These are phyloP conservation scores for Acanthamoeba lenticulata DNA, from an alignment of 208 protist genomes.

Conservation along the genomic window DNA sequence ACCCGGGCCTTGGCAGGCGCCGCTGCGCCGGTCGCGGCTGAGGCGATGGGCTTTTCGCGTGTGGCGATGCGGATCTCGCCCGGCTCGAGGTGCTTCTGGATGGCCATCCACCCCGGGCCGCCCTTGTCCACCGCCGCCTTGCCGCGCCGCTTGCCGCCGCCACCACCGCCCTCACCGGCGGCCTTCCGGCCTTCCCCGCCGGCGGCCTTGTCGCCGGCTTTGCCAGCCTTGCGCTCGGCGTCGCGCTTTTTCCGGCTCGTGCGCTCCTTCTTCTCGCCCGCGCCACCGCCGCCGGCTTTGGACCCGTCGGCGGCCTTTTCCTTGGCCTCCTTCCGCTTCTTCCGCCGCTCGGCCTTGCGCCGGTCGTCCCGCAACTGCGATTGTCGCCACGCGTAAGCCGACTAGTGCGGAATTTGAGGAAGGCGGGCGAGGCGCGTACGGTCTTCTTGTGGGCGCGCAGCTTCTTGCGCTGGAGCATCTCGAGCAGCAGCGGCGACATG, in stretches of 20 bases:
- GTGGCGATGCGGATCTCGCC: conserved; percentile 3
- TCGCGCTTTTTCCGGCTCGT: neutral
- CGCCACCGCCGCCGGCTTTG: neutral
- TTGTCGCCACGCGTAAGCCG: neutral
- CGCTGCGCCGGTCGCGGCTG: neutral
- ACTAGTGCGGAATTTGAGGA: neutral
- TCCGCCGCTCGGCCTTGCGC: neutral
- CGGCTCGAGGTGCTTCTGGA: conserved; percentile 62
- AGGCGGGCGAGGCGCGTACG: neutral
- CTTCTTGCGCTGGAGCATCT: conserved; percentile 6
- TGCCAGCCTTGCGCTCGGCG: neutral
- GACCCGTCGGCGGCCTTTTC: conserved; percentile 22
- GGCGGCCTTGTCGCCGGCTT: neutral
- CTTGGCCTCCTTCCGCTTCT: conserved; percentile 50
- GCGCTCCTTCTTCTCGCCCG: neutral
- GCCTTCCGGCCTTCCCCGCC: neutral
- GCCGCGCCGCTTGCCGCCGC: neutral
- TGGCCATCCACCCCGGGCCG: neutral
- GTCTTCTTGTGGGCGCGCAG: neutral
- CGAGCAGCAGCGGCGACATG: conserved; percentile 64
- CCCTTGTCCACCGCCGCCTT: neutral
- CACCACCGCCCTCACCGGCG: neutral
- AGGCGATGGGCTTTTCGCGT: conserved; percentile 2
- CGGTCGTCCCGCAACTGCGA: neutral
- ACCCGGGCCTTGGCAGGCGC: neutral